Base-by-base conservation (phyloP, 148 eudicot genomes). In the Vaccinium vitisidaea region DNA sequence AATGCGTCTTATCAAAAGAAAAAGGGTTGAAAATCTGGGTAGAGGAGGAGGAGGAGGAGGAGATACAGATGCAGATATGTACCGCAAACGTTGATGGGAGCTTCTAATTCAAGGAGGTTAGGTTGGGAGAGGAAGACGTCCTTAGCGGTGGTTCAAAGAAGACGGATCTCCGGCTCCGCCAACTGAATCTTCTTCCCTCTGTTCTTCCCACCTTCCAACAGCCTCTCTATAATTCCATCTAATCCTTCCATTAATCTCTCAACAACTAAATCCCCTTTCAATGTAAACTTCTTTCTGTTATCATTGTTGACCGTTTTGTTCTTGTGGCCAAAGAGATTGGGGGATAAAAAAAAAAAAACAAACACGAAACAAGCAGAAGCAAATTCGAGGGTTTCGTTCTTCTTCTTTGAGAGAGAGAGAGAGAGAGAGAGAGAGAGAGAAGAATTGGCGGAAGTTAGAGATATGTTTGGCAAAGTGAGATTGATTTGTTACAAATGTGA, bases 391-490 rank as follows among this genome's bases (percentile, higher is more conserved):
- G 79, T 43, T 75, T n/a, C 6, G 36, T 73, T 39, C 39, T 39
- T 30, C 19, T 39, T 73, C 1, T 27, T 27, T 73, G 5, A 36
- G 52, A 14, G 15, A 3, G n/a, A 74, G 74, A 69, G 84, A 70
- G 77, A 50, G 27, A 67, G 76, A 43, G 77, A 61, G 81, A 56
- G 85, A 36, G 73, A 75, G 55, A n/a, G 71, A 75, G 80, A 56
- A 93, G 83, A 91, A 13, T 13, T 12, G 39, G 46, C 8, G 46
- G 75, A 43, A 43, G 48, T 30, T 71, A 8, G 75, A 71, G 75
- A 71, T 71, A 71, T 71, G 14, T 71, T 71, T 71, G 75, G 75
- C 8, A 15, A 53, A 53, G 55, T 53, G 55, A 53, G 55, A 53
- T 19, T 18, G 67, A 59, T 59, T 19, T 59, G 67, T 59, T 59